These are phyloP conservation scores for Biscutella auriculata DNA, from an alignment of 441 rosid species.

Conservation along the genomic window DNA sequence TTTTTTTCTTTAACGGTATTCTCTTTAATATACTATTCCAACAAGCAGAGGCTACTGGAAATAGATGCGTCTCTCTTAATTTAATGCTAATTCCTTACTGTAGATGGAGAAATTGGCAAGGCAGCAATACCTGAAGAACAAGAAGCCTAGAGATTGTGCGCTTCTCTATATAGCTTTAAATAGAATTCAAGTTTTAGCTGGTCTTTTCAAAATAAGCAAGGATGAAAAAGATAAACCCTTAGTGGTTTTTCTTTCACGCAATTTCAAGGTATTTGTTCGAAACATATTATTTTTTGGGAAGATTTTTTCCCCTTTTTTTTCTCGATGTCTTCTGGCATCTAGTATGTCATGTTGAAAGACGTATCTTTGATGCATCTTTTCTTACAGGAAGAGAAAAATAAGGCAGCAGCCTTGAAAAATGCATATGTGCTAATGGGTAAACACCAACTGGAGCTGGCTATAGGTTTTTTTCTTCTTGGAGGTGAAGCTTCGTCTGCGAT, in stretches of 20 bases:
- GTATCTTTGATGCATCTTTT: constrained; percentile 8
- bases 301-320: not conserved
- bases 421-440: constrained; percentile 94
- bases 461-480: constrained; percentile 91
- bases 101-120: constrained; percentile 93
- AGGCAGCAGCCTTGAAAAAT: constrained; percentile 92
- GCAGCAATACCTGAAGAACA: constrained; percentile 62
- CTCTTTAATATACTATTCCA: not conserved
- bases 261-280: constrained; percentile 65
- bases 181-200: constrained; percentile 90
- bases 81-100: constrained; percentile 22
- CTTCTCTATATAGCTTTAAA: constrained; percentile 78
- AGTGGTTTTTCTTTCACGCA: constrained; percentile 85
- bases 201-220: constrained; percentile 85
- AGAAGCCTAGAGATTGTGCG: constrained; percentile 88
- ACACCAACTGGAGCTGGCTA: constrained; percentile 86
- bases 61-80: constrained; percentile 4
- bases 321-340: constrained; percentile 1
- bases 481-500: constrained; percentile 87
- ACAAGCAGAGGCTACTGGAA: not conserved
- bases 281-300: constrained; percentile 3
- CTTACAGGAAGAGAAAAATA: constrained; percentile 80
- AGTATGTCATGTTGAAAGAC: constrained; percentile 8
- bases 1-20: not conserved
- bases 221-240: constrained; percentile 88